Evolutionary conservation across 2,329 filamentous ascomycete species (phyloP), one percentile per base, ranked within the genome.

Genomic region (Ophiocordyceps polyrhachis-furcata): DNA sequence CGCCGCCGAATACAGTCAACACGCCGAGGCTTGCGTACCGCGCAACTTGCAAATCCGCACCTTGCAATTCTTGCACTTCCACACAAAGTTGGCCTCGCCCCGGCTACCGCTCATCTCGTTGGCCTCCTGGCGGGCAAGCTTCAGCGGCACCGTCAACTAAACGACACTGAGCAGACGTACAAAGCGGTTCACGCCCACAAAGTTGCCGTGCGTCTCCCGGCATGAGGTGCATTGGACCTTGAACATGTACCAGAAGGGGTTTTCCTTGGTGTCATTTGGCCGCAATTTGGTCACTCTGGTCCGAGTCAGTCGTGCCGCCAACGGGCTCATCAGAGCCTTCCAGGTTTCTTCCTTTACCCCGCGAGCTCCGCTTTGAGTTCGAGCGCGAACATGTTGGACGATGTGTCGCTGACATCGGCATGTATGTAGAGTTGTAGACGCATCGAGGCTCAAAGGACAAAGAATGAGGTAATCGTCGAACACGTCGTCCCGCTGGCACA

Each of bases 41-140:
- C 21, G 42, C 14, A 14, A 9, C 28, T 15, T 6, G 17, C 25
- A 8, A 21, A 3, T 17, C 17, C 65, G 28, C 52, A 91, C 87
- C 76, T 91, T 93, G 79, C 91, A 98, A 59, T 91, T 89, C 65
- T 93, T 94, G 73, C 91, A 98, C 62, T 79, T 88, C 89, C 91
- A 98, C n/a, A 98, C 91, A 63, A 98, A 98, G 63, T 96, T 96
- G 49, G 91, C 91, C 63, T 96, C 88, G 51, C 91, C 91, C 56
- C 86, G 76, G 61, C 88, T 95, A 32, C 88, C 88, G 50, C 85
- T 91, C 61, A 95, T 79, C 51, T 95, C 87, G 58, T 93, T 88
- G 56, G 70, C 73, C 59, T 96, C 89, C 86, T 94, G 49, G 3
- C 44, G 38, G 31, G 12, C 14, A n/a, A 2, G 5, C 37, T 15